Conservation (phyloP, 2,329 filamentous ascomycete genomes). For the Phialophora chinensis region DNA sequence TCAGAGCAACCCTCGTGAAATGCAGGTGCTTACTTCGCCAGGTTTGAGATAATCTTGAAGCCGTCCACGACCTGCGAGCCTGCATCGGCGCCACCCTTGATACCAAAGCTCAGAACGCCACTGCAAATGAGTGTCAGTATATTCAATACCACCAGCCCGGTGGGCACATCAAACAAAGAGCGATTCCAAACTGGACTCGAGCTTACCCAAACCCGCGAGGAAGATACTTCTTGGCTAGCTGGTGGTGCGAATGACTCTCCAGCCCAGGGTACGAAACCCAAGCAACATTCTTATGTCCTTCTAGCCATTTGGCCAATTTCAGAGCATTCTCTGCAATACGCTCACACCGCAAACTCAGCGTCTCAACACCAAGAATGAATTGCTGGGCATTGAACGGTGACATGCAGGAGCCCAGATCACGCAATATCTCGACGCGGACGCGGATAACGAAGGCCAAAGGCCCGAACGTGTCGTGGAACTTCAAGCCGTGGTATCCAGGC, state of each 20-base stretch:
- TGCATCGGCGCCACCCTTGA: constrained; percentile 83
- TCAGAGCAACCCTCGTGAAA: constrained; percentile 46
- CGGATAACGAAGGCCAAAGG: constrained; percentile 81
- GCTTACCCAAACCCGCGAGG: constrained; percentile 72
- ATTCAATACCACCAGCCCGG: neutral
- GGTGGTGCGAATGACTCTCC: constrained; percentile 78
- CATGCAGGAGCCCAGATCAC: constrained; percentile 80
- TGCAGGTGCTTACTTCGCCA: constrained; percentile 73
- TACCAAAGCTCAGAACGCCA: constrained; percentile 89
- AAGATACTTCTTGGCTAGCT: constrained; percentile 84
- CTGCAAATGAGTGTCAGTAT: neutral
- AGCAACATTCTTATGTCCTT: constrained; percentile 79
- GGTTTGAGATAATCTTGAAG: constrained; percentile 93
- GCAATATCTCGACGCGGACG: constrained; percentile 84
- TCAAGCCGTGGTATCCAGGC: constrained; percentile 88
- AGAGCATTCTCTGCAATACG: constrained; percentile 85
- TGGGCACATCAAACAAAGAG: neutral
- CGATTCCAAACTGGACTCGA: neutral
- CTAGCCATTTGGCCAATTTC: constrained; percentile 79
- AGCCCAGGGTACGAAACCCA: constrained; percentile 97
- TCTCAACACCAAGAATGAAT: constrained; percentile 86
- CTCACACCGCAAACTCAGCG: constrained; percentile 83
- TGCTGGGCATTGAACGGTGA: constrained; percentile 95
- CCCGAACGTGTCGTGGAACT: constrained; percentile 94
- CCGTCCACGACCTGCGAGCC: constrained; percentile 89